Evolutionary conservation across 2,329 filamentous ascomycete species (phyloP), one percentile per base, ranked within the genome.

Genomic region (Aspergillus ochraceoroseus): DNA sequence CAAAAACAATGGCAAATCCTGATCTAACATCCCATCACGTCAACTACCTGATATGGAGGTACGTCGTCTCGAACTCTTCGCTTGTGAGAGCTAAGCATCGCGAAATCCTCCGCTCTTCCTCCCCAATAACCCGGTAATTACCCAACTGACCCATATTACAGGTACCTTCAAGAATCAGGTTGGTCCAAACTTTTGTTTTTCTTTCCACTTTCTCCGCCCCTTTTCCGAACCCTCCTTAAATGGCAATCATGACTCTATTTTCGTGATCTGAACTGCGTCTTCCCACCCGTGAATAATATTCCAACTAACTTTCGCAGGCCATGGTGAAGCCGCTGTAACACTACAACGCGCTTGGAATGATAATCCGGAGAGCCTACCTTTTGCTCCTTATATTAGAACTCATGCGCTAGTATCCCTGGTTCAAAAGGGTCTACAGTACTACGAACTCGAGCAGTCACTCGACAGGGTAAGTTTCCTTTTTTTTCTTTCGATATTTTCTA

Each of bases 1-100:
- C 59, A 61, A 67, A 68, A 62, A 65, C 61, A 59, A 68, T 69
- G 66, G 59, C 60, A 56, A 57, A 61, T 51, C 58, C 61, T 43
- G 61, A 65, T 55, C 63, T 68, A 41, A 68, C 65, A 48, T 68
- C 64, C 56, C 70, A 82, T 68, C 77, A 82, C 61, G 73, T 83
- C 59, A 83, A 83, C 67, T 82, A 82, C 66, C 68, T 83, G 58
- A 79, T 83, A 63, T 80, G 79, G 74, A 78, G 79, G 72, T 82
- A 74, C 41, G 70, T 64, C 15, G 19, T 15, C n/a, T 36, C 19
- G 12, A 17, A 17, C 14, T 17, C n/a, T n/a, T n/a, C n/a, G n/a
- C n/a, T 33, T 23, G 22, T 28, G 26, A 33, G 9, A 33, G 8
- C 9, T 12, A 12, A 7, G 5, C 31, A 20, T 33, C 8, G 2